These are phyloP conservation scores for Scutellaria baicalensis DNA, from an alignment of 257 asterid genomes.

Conservation along the genomic window DNA sequence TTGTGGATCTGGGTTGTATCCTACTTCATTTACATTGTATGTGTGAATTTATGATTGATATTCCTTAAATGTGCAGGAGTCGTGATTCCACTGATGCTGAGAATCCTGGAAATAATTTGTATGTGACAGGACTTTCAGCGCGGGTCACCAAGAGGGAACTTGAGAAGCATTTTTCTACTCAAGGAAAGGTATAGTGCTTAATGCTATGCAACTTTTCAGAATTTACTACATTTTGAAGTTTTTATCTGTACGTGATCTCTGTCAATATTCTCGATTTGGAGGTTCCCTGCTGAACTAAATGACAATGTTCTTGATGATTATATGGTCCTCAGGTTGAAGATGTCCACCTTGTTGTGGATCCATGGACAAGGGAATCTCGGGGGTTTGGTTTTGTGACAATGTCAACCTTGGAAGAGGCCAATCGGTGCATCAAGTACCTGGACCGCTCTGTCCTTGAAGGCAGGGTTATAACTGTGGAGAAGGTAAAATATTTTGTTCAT, in stretches of 20 bases:
- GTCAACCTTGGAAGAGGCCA: slow-evolving; percentile 64
- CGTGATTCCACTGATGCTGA: slow-evolving; percentile 59
- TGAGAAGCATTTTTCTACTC: slow-evolving; percentile 74
- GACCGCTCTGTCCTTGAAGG: slow-evolving; percentile 82
- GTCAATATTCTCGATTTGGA: neutral
- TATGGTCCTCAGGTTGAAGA: slow-evolving; percentile 50
- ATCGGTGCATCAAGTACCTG: slow-evolving; percentile 73
- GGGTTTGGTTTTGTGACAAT: slow-evolving; percentile 92
- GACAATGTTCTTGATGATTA: neutral
- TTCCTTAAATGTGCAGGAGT: slow-evolving; percentile 34
- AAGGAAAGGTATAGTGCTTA: slow-evolving; percentile 53
- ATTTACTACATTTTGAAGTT: neutral
- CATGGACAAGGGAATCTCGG: slow-evolving; percentile 77
- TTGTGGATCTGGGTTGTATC: neutral
- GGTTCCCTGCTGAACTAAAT: neutral
- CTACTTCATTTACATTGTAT: neutral
- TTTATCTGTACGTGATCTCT: neutral
- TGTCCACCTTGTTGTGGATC: slow-evolving; percentile 80
- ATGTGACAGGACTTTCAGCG: slow-evolving; percentile 80
- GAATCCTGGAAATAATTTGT: slow-evolving; percentile 92
- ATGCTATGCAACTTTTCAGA: neutral
- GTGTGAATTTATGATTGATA: neutral
- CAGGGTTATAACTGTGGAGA: slow-evolving; percentile 86
- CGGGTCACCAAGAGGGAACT: slow-evolving; percentile 62
- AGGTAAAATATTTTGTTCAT: slow-evolving; percentile 33